These are phyloP conservation scores for Boletus barrowsii DNA, from an alignment of 768 basidiomycete genomes.

Conservation along the genomic window DNA sequence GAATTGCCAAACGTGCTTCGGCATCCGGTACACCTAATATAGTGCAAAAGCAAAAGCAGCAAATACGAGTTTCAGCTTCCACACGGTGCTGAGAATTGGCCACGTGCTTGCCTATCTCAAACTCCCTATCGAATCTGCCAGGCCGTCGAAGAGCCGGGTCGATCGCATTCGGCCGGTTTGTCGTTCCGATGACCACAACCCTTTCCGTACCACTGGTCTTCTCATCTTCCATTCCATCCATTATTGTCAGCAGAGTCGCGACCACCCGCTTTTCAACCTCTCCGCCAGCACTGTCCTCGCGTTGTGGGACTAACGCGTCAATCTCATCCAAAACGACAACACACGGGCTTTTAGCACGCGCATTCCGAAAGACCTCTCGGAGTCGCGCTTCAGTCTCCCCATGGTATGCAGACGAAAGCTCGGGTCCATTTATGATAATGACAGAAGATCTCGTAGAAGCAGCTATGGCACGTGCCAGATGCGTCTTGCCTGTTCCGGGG, in stretches of 20 bases:
- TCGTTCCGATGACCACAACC: constrained; percentile 95
- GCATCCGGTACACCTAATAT: constrained; percentile 81
- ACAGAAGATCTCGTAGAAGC: constrained; percentile 81
- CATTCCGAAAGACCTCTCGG: constrained; percentile 86
- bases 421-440: constrained; percentile 93
- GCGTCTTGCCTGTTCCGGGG: constrained; percentile 97
- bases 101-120: constrained; percentile 75
- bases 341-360: constrained; percentile 77
- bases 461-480: constrained; percentile 92
- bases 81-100: not conserved
- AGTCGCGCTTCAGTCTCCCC: constrained; percentile 94
- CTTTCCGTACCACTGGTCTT: constrained; percentile 44
- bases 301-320: constrained; percentile 86
- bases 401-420: constrained; percentile 92
- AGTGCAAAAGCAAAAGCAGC: not conserved
- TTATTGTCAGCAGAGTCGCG: constrained; percentile 87
- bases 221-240: constrained; percentile 81
- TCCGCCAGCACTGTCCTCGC: constrained; percentile 87
- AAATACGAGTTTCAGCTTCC: not conserved
- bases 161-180: constrained; percentile 92
- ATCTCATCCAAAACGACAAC: constrained; percentile 96
- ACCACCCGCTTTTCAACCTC: constrained; percentile 97
- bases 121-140: constrained; percentile 90
- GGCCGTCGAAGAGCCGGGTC: constrained; percentile 89
- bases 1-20: constrained; percentile 78